Percentiles rank a stretch among this genome's conserved stretches.
phyloP scores from a whole-genome alignment of 2,329 filamentous ascomycete species.

The Diaporthe citriasiana region DNA sequence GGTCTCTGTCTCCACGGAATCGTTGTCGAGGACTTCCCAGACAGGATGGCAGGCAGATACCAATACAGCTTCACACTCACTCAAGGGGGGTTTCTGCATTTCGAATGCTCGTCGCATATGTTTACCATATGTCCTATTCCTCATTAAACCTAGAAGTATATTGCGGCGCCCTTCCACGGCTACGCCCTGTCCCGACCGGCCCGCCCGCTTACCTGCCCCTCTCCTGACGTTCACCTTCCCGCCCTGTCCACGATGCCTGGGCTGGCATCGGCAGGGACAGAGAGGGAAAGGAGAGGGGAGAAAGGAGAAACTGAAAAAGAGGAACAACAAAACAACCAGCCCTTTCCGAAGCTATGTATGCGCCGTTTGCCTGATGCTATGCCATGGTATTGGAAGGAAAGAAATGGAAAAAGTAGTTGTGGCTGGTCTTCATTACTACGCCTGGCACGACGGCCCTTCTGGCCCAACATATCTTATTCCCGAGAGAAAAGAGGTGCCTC shows the following conservation, averaged over 20 bases:
- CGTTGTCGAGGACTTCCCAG: background rate
- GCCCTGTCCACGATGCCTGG: background rate
- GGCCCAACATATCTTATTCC: background rate
- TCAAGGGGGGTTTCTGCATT: background rate
- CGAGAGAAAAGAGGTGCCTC: background rate
- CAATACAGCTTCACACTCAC: background rate
- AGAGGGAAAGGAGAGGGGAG: background rate
- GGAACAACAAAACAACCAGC: slow-evolving; percentile 15
- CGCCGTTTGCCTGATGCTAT: slow-evolving; percentile 31
- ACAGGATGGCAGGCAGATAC: background rate
- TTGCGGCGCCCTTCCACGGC: background rate
- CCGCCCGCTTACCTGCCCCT: background rate
- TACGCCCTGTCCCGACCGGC: background rate
- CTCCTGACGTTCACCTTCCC: background rate
- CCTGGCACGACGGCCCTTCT: background rate
- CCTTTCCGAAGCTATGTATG: slow-evolving; percentile 15
- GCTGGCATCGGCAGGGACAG: background rate
- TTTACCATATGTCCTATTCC: background rate
- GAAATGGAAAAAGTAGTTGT: background rate
- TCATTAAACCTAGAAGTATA: slow-evolving; percentile 21
- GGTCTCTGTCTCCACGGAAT: background rate
- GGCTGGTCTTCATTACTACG: background rate
- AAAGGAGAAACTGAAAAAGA: background rate
- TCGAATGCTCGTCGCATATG: slow-evolving; percentile 1
- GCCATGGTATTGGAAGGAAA: slow-evolving; percentile 20